Base-by-base conservation (phyloP, 106 monocot genomes). In the Iris macrosiphon region DNA sequence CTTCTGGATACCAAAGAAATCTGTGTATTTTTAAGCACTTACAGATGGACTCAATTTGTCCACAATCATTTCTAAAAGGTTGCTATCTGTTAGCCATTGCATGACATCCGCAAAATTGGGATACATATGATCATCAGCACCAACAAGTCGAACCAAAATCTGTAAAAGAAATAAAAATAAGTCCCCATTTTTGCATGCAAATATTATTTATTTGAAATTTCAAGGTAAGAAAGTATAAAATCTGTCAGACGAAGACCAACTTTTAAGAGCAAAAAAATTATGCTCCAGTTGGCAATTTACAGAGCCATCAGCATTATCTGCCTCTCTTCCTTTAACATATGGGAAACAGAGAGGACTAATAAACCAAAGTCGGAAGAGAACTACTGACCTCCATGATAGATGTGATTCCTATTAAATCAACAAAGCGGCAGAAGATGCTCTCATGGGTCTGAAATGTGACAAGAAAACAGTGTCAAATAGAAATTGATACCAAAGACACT, bases 61-160 rank as follows among this genome's bases (percentile, higher is more conserved):
- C 6, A 77, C 77, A 48, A 86, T 66, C 76, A 86, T 80, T 51
- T 80, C 85, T 62, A 80, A 70, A 31, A 86, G 71, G 54, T 86
- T 53, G 46, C 66, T 73, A 17, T 74, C 63, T 41, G 79, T 65
- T 38, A 86, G 49, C 80, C 85, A 86, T 40, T 80, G 64, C 80
- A 80, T 77, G 37, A 72, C 54, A 53, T 86, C 85, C 30, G 59
- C 30, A 61, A 57, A 86, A 46, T 74, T 80, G 50, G 85, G 66
- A 67, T 80, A 77, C 48, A 80, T 73, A 43, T 79, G 75, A 55
- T 80, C 79, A 65, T 79, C 85, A 42, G 66, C 76, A 59, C 80
- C 80, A 51, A 80, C 68, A 55, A 86, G 71, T 44, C 77, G 80
- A 44, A 80, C 66, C 52, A 86, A 69, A 49, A 86, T 66, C 85